Percentiles rank a stretch among this genome's conserved stretches.
Conservation (phyloP, 1,139 yeast species). For the Pichia sp. region DNA sequence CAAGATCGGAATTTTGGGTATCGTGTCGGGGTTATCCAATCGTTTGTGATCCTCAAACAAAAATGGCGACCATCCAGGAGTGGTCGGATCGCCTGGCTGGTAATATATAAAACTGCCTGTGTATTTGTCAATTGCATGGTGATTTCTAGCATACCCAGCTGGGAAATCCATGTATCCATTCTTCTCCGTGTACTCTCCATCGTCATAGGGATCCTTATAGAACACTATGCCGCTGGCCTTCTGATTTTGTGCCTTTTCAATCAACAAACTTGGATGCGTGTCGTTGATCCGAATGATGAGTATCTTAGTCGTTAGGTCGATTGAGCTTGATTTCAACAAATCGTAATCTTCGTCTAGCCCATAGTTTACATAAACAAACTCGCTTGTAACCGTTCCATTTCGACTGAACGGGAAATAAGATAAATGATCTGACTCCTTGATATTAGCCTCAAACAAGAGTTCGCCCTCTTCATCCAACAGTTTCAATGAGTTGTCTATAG, state of each 20-base stretch:
- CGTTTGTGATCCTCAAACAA: constrained; percentile 34
- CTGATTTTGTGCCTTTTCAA: constrained; percentile 31
- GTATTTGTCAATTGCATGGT: constrained; percentile 47
- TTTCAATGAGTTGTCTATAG: constrained; percentile 44
- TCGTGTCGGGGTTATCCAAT: constrained; percentile 38
- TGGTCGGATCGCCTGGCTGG: constrained; percentile 71
- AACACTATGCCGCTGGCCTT: constrained; percentile 34
- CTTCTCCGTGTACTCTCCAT: constrained; percentile 36
- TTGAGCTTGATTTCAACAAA: constrained; percentile 19
- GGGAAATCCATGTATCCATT: constrained; percentile 43
- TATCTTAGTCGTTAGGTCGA: constrained; percentile 29
- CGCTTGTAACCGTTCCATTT: constrained; percentile 32
- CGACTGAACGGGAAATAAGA: constrained; percentile 36
- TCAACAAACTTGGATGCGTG: constrained; percentile 32
- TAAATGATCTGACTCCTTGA: constrained; percentile 50
- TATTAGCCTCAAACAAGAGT: constrained; percentile 35
- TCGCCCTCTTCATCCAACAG: constrained; percentile 34
- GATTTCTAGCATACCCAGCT: constrained; percentile 44
- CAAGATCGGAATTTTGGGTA: constrained; percentile 42
- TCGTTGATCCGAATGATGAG: constrained; percentile 32
- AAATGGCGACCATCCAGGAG: constrained; percentile 48
- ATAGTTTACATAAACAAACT: constrained; percentile 33
- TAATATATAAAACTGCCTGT: constrained; percentile 56
- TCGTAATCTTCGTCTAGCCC: constrained; percentile 33
- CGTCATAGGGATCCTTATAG: constrained; percentile 42